Evolutionary conservation across 1,139 yeast species (phyloP).

Genomic region (Debaryomyces robertsiae): DNA sequence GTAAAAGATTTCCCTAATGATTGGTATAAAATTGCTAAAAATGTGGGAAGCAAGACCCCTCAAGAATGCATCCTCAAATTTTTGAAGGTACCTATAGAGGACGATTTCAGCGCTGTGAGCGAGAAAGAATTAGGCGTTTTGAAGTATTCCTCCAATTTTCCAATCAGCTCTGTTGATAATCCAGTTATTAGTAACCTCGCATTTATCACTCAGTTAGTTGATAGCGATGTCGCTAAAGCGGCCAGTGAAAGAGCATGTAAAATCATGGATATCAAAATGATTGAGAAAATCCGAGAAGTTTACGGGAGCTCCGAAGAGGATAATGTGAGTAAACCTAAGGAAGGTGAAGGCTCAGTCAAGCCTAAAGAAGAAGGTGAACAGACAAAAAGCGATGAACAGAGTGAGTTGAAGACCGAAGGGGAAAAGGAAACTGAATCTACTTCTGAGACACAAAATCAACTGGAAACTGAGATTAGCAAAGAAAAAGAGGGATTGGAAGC

Average conservation of each 20-base stretch:
- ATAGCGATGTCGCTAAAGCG: conserved; percentile 81
- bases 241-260: conserved; percentile 71
- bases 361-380: conserved; percentile 8
- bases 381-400: background rate
- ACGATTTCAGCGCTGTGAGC: conserved; percentile 55
- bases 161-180: conserved; percentile 83
- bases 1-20: conserved; percentile 61
- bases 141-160: conserved; percentile 79
- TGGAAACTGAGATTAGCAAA: conserved; percentile 6
- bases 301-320: conserved; percentile 22
- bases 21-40: conserved; percentile 75
- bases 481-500: conserved; percentile 11
- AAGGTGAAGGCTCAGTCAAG: conserved; percentile 39
- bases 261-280: conserved; percentile 53
- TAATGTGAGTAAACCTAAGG: conserved; percentile 66
- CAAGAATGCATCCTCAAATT: conserved; percentile 83
- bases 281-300: conserved; percentile 36
- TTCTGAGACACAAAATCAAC: conserved; percentile 4
- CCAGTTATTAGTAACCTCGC: conserved; percentile 91
- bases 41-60: conserved; percentile 67
- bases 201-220: conserved; percentile 83
- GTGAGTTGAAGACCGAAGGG: conserved; percentile 11
- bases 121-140: conserved; percentile 56
- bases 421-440: conserved; percentile 6
- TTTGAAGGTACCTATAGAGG: conserved; percentile 81